Evolutionary conservation across 2,329 filamentous ascomycete genomes (phyloP), one percentile per base, ranked within the genome.

Genomic region (Gaeumannomyces sp.): DNA sequence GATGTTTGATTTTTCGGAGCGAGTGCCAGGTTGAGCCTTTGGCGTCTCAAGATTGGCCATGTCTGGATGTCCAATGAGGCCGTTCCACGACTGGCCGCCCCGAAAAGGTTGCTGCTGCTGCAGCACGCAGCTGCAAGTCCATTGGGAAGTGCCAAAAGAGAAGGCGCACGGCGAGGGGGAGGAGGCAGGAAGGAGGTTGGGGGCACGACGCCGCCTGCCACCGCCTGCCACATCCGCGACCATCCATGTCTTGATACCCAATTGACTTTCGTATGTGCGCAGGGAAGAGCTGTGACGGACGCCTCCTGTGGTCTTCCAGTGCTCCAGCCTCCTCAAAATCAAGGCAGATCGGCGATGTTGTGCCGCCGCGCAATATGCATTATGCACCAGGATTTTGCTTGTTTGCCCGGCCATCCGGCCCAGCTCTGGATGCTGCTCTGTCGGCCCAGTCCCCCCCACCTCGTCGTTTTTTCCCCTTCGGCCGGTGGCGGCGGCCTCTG

Each of bases 81-180:
- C 45, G 45, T 14, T 53, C 45, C 45, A 53, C 45, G 45, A 53
- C 45, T 53, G 45, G 45, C 22, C 45, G 22, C 45, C 45, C 45
- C 45, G 45, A 53, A 53, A 53, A 53, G 45, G 45, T 53, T 53
- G 38, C 38, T 50, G n/a, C 45, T 53, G n/a, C 45, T n/a, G 45
- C 45, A 53, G 45, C 45, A 53, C 45, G 45, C 45, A n/a, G 45
- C 19, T 53, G 45, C 45, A 53, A 22, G 45, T 11, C 45, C 19
- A n/a, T 25, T n/a, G 45, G 45, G 22, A 53, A 53, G 45, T 53
- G 45, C 45, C 7, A 25, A 53, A 53, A 53, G 4, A 53, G 45
- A 53, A 53, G 45, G 45, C 45, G 45, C 45, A 53, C 45, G 45
- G 45, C 45, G 45, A 53, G 45, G 19, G n/a, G 45, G 45, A 53